Conservation (phyloP, 2,329 filamentous ascomycete genomes). For the Fusarium sp. region DNA sequence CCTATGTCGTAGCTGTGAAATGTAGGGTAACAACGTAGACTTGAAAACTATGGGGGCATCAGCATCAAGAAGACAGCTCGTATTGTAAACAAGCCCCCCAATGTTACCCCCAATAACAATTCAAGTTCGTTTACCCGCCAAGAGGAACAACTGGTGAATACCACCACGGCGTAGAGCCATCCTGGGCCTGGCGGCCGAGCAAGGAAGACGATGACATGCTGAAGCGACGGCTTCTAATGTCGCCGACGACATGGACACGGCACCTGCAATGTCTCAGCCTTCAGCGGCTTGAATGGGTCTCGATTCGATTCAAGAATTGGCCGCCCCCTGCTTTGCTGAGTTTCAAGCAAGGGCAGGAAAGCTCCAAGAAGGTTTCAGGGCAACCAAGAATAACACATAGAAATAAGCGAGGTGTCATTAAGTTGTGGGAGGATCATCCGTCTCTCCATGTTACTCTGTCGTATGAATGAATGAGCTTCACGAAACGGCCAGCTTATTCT, state of each 20-base stretch:
- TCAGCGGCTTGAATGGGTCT: conserved; percentile 22
- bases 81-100: neutral
- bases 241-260: conserved; percentile 41
- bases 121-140: neutral
- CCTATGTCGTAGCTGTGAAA: neutral
- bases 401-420: neutral
- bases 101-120: neutral
- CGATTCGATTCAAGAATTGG: neutral
- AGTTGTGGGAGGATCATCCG: neutral
- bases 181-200: conserved; percentile 23
- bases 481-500: neutral
- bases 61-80: neutral
- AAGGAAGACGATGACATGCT: conserved; percentile 35
- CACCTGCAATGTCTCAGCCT: conserved; percentile 35
- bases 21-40: neutral
- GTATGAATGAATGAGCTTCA: neutral
- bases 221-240: conserved; percentile 23
- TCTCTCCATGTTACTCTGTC: neutral
- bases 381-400: conserved; percentile 1
- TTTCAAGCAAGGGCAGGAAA: neutral
- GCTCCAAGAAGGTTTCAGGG: conserved; percentile 5
- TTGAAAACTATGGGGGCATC: neutral
- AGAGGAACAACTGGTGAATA: neutral
- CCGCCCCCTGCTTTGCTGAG: conserved; percentile 1
- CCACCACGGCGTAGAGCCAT: neutral